A percentile compares a stretch with the other conserved stretches of the same genome.
These are phyloP conservation scores for Boletus fagicola DNA, from an alignment of 768 basidiomycete species.

Conservation along the genomic window DNA sequence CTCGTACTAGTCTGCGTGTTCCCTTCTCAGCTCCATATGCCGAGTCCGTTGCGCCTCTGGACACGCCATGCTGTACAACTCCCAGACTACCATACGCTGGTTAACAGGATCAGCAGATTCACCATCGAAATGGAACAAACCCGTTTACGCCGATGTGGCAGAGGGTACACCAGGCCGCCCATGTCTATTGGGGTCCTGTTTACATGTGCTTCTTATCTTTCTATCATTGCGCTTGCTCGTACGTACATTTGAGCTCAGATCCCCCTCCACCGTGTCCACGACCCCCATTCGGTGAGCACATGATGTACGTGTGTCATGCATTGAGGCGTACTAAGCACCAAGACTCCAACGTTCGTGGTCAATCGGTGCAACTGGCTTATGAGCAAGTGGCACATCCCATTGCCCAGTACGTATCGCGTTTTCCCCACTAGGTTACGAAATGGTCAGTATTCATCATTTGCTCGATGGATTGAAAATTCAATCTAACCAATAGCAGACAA, in stretches of 20 bases:
- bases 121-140: not conserved
- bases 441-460: no score
- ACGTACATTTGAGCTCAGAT: conserved; percentile 19
- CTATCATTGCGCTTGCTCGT: conserved; percentile 1
- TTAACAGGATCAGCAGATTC: not conserved
- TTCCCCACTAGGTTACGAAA: not conserved
- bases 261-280: not conserved
- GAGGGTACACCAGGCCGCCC: conserved; percentile 12
- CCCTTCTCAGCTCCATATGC: not conserved
- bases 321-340: conserved; percentile 1
- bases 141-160: conserved; percentile 9
- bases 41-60: not conserved
- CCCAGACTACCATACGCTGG: not conserved
- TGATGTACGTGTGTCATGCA: conserved; percentile 8
- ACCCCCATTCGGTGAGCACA: conserved; percentile 1
- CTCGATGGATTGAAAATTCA: not conserved
- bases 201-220: conserved; percentile 19
- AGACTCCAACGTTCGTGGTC: not conserved
- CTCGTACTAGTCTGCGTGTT: not conserved
- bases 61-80: conserved; percentile 3
- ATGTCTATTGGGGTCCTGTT: conserved; percentile 18
- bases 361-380: not conserved
- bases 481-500: not conserved
- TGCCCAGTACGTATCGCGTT: not conserved
- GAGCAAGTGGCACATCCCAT: not conserved